phyloP scores from a whole-genome alignment of 2,329 filamentous ascomycete species.

The Colletotrichum camelliae region DNA sequence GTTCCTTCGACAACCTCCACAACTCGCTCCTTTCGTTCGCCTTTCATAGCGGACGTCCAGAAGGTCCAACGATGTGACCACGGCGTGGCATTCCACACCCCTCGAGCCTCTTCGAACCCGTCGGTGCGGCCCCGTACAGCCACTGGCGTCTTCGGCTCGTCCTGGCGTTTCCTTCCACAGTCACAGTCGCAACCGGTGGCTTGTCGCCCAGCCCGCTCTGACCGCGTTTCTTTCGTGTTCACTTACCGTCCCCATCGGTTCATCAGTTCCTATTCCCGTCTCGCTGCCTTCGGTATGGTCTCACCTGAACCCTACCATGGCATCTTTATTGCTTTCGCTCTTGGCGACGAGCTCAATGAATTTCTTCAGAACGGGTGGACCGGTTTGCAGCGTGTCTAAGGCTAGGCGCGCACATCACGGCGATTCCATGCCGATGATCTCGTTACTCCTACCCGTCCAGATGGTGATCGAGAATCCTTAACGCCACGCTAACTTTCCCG shows the following conservation, averaged over 20 bases:
- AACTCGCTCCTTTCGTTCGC: not conserved
- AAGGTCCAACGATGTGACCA: not conserved
- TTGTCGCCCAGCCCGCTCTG: constrained; percentile 3
- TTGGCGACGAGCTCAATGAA: not conserved
- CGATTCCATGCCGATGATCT: not conserved
- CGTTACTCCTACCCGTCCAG: not conserved
- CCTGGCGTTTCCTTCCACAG: not conserved
- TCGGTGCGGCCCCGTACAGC: not conserved
- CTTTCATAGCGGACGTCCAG: not conserved
- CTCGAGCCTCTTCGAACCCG: constrained; percentile 10
- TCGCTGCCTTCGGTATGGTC: constrained; percentile 14
- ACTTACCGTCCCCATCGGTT: not conserved
- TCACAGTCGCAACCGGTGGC: constrained; percentile 4
- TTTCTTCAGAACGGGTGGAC: not conserved
- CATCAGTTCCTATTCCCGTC: constrained; percentile 1
- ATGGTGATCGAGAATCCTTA: not conserved
- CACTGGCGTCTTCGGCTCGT: not conserved
- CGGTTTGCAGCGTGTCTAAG: not conserved
- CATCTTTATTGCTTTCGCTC: not conserved
- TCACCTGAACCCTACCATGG: not conserved
- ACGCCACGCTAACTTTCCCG: not conserved
- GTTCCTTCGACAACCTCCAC: not conserved
- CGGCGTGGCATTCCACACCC: not conserved
- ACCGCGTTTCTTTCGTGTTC: constrained; percentile 9
- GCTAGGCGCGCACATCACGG: not conserved